Percentiles rank a stretch among this genome's conserved stretches.
phyloP scores from a whole-genome alignment of 1,139 yeast species.

The Geotrichum histeridarum region DNA sequence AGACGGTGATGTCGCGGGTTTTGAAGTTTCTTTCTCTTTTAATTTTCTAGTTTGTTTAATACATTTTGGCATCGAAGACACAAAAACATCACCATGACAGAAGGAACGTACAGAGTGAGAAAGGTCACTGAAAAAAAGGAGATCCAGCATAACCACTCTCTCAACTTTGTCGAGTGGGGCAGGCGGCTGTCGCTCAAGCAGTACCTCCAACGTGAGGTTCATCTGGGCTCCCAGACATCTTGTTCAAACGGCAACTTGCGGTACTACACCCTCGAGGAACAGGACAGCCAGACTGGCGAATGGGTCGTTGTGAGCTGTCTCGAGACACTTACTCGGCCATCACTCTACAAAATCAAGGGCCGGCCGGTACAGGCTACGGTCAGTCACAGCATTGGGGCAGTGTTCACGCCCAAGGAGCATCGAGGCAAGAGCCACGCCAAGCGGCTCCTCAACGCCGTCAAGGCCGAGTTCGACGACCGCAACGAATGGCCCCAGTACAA shows the following conservation, averaged over 20 bases:
- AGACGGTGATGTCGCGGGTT: neutral
- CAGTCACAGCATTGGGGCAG: constrained; percentile 60
- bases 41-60: neutral
- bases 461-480: constrained; percentile 40
- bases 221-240: constrained; percentile 23
- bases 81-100: neutral
- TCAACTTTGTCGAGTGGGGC: constrained; percentile 53
- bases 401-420: constrained; percentile 52
- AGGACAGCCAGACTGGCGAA: constrained; percentile 8
- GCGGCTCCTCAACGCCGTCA: constrained; percentile 46
- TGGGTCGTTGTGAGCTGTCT: constrained; percentile 15
- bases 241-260: constrained; percentile 25
- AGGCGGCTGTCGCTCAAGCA: constrained; percentile 28
- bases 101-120: constrained; percentile 13
- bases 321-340: constrained; percentile 35
- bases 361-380: constrained; percentile 34
- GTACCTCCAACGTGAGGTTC: constrained; percentile 32
- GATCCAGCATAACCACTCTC: constrained; percentile 46
- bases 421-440: constrained; percentile 65
- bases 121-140: constrained; percentile 39
- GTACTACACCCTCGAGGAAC: constrained; percentile 32
- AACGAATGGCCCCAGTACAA: constrained; percentile 30
- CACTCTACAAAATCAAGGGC: constrained; percentile 33
- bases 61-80: neutral
- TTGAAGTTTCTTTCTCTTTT: neutral